Conservation (phyloP, 2,329 filamentous ascomycete species). For the Pyricularia grisea region DNA sequence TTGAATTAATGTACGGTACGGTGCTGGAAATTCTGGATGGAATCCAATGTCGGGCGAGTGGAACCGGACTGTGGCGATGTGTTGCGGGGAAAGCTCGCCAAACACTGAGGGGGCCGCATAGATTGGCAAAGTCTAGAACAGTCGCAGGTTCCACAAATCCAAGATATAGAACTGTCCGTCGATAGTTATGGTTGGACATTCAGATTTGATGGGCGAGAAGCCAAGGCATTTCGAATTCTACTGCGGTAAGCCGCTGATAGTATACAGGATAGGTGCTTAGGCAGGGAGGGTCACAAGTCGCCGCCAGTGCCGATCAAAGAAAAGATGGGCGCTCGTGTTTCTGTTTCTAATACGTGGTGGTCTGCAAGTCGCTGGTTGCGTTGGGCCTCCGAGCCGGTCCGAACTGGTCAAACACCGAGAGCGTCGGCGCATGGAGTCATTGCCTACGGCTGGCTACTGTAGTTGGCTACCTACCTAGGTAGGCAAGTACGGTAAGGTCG, state of each 20-base stretch:
- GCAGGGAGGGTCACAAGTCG: not conserved
- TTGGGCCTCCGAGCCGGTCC: no score
- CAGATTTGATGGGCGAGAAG: not conserved
- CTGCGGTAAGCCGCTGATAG: not conserved
- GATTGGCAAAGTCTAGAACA: not conserved
- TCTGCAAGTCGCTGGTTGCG: no score
- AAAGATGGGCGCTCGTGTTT: not conserved
- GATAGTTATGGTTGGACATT: not conserved
- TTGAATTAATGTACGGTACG: not conserved
- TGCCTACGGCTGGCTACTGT: no score
- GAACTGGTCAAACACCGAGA: no score
- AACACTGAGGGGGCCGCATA: not conserved
- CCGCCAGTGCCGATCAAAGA: not conserved
- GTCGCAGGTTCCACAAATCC: not conserved
- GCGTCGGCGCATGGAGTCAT: no score
- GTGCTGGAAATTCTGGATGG: not conserved
- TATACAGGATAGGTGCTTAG: not conserved
- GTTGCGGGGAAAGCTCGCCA: not conserved
- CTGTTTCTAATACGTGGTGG: no score
- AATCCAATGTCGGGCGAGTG: not conserved
- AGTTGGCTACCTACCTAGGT: no score
- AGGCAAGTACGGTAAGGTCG: no score
- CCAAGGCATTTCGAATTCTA: not conserved
- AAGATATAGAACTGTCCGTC: not conserved
- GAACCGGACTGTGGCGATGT: not conserved